Evolutionary conservation across 176 grass and related monocot genomes (phyloP).

Genomic region (Avena eriantha): DNA sequence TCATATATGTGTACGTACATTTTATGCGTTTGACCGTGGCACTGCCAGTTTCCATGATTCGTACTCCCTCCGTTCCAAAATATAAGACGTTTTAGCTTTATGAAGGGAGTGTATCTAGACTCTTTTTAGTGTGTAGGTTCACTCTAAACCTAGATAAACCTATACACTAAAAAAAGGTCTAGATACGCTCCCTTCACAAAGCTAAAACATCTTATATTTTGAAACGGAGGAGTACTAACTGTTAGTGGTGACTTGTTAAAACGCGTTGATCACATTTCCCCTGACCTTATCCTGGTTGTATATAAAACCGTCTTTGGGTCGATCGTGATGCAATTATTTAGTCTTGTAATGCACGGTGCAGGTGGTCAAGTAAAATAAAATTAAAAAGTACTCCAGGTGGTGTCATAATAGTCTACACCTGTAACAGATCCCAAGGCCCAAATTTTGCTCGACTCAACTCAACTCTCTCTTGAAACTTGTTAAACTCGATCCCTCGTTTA

Average conservation of each 20-base stretch:
- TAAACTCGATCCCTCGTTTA: constrained; percentile 6
- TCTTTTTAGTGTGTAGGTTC: too few relatives aligned
- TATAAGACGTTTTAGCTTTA: too few relatives aligned
- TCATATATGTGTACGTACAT: neutral
- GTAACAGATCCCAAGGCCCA: neutral
- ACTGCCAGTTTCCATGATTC: neutral
- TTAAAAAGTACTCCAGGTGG: constrained; percentile 11
- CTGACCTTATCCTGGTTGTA: constrained; percentile 20
- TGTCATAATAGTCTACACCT: constrained; percentile 7
- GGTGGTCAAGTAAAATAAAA: neutral
- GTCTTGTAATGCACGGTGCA: constrained; percentile 37
- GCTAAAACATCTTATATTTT: too few relatives aligned
- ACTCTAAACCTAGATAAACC: too few relatives aligned
- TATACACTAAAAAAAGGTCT: too few relatives aligned
- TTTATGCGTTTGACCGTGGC: neutral
- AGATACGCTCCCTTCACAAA: too few relatives aligned
- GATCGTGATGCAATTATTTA: constrained; percentile 45
- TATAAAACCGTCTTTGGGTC: neutral
- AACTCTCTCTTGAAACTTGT: neutral
- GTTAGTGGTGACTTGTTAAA: neutral
- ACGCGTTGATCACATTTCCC: constrained; percentile 18
- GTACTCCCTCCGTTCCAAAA: neutral
- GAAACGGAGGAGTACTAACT: too few relatives aligned
- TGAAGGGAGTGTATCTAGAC: too few relatives aligned
- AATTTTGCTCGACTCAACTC: neutral